Conservation (phyloP, 768 basidiomycete species). For the Hortiboletus flavorubellus region DNA sequence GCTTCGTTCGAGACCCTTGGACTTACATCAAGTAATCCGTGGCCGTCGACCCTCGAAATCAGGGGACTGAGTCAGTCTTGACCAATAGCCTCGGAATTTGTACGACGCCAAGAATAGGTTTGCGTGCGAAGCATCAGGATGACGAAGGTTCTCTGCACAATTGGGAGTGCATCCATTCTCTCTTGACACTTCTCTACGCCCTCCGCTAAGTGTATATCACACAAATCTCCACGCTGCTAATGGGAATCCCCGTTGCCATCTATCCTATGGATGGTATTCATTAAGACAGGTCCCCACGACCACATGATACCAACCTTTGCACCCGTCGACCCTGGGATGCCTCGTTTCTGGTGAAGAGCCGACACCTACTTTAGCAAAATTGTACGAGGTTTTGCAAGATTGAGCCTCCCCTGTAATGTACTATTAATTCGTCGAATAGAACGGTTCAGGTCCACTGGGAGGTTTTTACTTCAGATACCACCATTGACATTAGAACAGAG, state of each 20-base stretch:
- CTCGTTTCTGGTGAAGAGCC: neutral
- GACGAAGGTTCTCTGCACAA: slow-evolving; percentile 14
- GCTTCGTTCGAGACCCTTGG: slow-evolving; percentile 14
- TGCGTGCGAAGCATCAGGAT: slow-evolving; percentile 19
- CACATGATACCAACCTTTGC: slow-evolving; percentile 4
- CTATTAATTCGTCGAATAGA: neutral
- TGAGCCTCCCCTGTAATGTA: neutral
- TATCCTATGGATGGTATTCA: slow-evolving; percentile 6
- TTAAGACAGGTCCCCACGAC: slow-evolving; percentile 5
- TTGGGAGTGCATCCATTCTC: slow-evolving; percentile 28
- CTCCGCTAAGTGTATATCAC: slow-evolving; percentile 11
- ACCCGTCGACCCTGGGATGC: slow-evolving; percentile 4
- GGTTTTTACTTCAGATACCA: neutral
- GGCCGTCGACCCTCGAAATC: slow-evolving; percentile 17
- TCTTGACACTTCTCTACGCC: slow-evolving; percentile 27
- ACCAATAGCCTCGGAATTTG: slow-evolving; percentile 11
- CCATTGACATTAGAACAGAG: neutral
- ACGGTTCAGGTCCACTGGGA: neutral
- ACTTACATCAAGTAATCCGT: slow-evolving; percentile 17
- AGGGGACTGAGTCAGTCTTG: slow-evolving; percentile 8
- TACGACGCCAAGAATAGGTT: slow-evolving; percentile 2
- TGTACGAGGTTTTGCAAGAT: neutral
- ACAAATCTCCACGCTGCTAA: slow-evolving; percentile 5
- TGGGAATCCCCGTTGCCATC: slow-evolving; percentile 6
- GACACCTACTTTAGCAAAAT: neutral